Evolutionary conservation across 768 basidiomycete genomes (phyloP), one percentile per base, ranked within the genome.

Genomic region (Calocybe gangraenosa): DNA sequence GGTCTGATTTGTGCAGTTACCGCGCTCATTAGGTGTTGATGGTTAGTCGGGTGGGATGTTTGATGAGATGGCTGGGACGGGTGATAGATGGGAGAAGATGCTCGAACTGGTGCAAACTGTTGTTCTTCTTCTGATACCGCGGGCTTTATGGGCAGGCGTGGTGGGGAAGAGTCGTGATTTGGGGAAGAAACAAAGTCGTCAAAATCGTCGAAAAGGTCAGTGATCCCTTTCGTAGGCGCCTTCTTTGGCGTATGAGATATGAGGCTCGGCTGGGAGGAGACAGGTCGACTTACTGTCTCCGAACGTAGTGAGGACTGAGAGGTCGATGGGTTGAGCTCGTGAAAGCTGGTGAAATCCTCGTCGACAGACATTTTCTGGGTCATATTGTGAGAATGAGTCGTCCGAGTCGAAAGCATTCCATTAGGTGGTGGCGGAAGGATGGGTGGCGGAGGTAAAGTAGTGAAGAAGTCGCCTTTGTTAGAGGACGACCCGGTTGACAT

Each of bases 11-110:
- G n/a, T 7, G 78, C 84, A 13, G 61, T 73, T 53, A 87, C 59
- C 19, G 87, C 66, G 49, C 69, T 79, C 48, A 75, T 60, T 1
- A 82, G 80, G 31, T 82, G 76, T 46, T 72, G 68, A 50, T 81
- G 81, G 44, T 75, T 73, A 10, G 70, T 67, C 25, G 67, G 59
- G 37, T 68, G 67, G 10, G 72, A 63, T 2, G 47, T 37, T 60
- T 62, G 63, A 37, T 57, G 63, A 28, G 59, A 41, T 42, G 44
- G 51, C 5, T 39, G 40, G 21, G 56, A 40, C 40, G 51, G 57
- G 3, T 49, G 52, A 33, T 51, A 48, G 22, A 42, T 33, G 2
- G 44, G 48, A 17, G n/a, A n/a, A n/a, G n/a, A n/a, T n/a, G n/a
- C n/a, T n/a, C n/a, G n/a, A n/a, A n/a, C n/a, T n/a, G n/a, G n/a